Evolutionary conservation across 768 basidiomycete genomes (phyloP), one percentile per base, ranked within the genome.

Genomic region (Cystobasidium tubakii): DNA sequence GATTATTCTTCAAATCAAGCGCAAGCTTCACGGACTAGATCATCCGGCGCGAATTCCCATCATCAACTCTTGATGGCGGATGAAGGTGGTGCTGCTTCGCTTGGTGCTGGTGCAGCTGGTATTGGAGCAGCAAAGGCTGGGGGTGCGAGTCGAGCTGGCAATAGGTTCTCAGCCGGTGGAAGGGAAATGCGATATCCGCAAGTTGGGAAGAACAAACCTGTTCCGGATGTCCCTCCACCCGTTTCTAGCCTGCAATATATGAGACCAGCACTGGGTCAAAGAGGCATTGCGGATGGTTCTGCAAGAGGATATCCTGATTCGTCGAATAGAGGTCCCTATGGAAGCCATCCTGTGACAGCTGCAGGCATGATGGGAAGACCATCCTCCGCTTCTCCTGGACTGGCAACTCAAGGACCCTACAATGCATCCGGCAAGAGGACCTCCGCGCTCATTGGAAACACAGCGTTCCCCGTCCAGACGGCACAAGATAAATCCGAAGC

Each of bases 211-310:
- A 60, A 60, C 17, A 67, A 67, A 43, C 43, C 31, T 21, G 66
- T 50, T 50, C 66, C 42, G 23, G 39, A 34, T 67, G 50, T 33
- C 6, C 66, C 66, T 19, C 66, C 66, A 3, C 66, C 66, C 17
- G 66, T 67, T 43, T 67, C 66, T 17, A 25, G 25, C 6, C 66
- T 67, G 7, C 66, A 67, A 54, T 67, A 25, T 23, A 43, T 43
- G 44, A 43, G 66, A 50, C 63, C 63, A 17, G 63, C 33, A 10
- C 44, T 33, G 10, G 27, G 27, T 42, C 63, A 65, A 42, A 27
- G 57, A 29, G 25, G 29, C 2, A 25, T 27, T 2, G 12, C 57
- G 25, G 25, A 60, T 60, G 33, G 29, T 27, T 6, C 13, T 27
- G 27, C 12, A 31, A 29, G 29, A 15, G 15, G 12, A 15, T 50